Evolutionary conservation across 2,329 filamentous ascomycete genomes (phyloP).

Genomic region (Cladosporium oxysporum): DNA sequence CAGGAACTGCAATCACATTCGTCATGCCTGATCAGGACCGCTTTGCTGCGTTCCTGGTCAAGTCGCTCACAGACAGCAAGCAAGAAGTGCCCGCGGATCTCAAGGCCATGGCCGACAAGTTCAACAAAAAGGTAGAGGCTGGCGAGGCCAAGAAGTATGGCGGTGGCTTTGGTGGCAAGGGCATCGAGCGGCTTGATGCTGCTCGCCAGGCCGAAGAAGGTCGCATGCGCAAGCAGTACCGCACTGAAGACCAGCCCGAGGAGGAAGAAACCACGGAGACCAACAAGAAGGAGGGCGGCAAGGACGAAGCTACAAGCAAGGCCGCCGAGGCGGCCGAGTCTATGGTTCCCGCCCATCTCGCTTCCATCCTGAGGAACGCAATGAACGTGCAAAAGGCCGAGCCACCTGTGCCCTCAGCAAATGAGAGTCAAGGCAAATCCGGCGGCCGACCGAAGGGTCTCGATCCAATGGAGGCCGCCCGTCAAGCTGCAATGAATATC

Average conservation of each 20-base stretch:
- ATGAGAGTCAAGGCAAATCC: constrained; percentile 40
- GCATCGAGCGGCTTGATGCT: constrained; percentile 86
- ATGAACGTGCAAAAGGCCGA: constrained; percentile 74
- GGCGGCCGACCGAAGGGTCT: constrained; percentile 24
- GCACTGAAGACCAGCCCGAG: constrained; percentile 78
- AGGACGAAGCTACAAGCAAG: constrained; percentile 20
- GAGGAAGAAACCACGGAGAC: constrained; percentile 66
- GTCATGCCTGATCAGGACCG: constrained; percentile 89
- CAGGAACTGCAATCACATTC: constrained; percentile 91
- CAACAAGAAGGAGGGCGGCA: constrained; percentile 51
- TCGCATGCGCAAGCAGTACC: constrained; percentile 81
- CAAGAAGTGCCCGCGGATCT: constrained; percentile 75
- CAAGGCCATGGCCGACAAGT: constrained; percentile 63
- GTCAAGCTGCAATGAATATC: constrained; percentile 87
- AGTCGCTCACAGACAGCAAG: constrained; percentile 88
- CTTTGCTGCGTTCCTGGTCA: constrained; percentile 83
- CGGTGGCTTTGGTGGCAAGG: constrained; percentile 92
- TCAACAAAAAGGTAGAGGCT: constrained; percentile 86
- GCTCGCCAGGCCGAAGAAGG: constrained; percentile 85
- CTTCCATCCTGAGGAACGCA: constrained; percentile 59
- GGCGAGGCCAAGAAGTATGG: constrained; percentile 83
- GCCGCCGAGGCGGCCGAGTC: constrained; percentile 3
- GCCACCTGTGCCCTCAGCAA: constrained; percentile 52
- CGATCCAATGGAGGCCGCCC: constrained; percentile 54
- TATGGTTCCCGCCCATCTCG: constrained; percentile 22